Conservation (phyloP, 83 land plant genomes). For the Picea mariana region DNA sequence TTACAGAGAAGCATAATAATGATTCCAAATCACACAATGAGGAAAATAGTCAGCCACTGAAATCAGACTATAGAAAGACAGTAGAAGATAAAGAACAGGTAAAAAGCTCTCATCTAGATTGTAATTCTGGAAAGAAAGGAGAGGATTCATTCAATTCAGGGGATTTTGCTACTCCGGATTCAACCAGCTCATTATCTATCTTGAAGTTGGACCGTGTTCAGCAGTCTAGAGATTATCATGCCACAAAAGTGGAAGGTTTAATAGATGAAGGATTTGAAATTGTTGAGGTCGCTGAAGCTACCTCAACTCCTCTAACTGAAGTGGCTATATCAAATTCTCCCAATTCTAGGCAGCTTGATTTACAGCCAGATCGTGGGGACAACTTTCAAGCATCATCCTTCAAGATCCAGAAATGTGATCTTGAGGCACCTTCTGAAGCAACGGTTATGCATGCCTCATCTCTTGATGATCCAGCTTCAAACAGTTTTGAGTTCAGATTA, state of each 20-base stretch:
- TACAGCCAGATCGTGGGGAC: no score
- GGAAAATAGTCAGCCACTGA: neutral
- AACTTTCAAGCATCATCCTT: neutral
- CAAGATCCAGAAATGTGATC: neutral
- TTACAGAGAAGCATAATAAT: neutral
- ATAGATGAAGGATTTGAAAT: neutral
- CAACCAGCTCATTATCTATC: neutral
- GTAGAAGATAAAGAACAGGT: neutral
- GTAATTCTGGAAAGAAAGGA: neutral
- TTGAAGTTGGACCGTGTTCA: neutral
- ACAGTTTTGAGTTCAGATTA: neutral
- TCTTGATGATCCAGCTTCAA: neutral
- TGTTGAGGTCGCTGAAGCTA: neutral
- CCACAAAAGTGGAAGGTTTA: no score
- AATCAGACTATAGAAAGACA: neutral
- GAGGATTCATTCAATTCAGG: neutral
- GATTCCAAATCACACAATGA: neutral
- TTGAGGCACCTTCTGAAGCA: neutral
- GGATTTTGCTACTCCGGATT: neutral
- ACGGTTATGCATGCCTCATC: neutral
- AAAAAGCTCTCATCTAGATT: neutral
- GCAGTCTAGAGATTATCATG: neutral
- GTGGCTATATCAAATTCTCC: neutral
- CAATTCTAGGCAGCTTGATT: neutral
- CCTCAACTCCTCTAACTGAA: neutral